These are phyloP conservation scores for Phellopilus nigrolimitatus DNA, from an alignment of 1,284 basidiomycete species.

Conservation along the genomic window DNA sequence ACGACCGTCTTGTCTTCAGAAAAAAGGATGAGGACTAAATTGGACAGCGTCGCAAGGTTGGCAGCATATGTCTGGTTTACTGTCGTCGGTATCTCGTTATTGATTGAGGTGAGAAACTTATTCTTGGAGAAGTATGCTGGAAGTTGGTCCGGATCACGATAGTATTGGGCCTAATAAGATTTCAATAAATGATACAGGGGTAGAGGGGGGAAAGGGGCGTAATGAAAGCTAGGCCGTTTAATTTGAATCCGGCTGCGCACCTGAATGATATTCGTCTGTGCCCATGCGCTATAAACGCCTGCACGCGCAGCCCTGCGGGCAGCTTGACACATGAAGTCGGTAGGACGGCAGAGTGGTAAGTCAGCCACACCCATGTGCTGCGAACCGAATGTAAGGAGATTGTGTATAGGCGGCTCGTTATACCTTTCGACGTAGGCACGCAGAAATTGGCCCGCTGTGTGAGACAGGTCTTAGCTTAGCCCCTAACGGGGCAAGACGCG, in stretches of 20 bases:
- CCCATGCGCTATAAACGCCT: constrained; percentile 81
- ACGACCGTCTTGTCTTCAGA: constrained; percentile 71
- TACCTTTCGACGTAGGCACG: constrained; percentile 86
- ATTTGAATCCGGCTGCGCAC: constrained; percentile 32
- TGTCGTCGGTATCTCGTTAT: constrained; percentile 57
- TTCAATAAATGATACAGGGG: neutral
- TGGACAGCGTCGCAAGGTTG: constrained; percentile 54
- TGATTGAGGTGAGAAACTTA: constrained; percentile 68
- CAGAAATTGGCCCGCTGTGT: constrained; percentile 76
- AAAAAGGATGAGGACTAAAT: constrained; percentile 65
- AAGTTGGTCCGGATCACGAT: constrained; percentile 77
- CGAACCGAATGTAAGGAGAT: constrained; percentile 86
- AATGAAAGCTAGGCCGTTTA: constrained; percentile 1
- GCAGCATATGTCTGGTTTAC: constrained; percentile 58
- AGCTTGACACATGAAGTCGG: constrained; percentile 73
- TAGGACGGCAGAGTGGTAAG: constrained; percentile 65
- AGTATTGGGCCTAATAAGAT: constrained; percentile 79
- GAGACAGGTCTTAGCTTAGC: constrained; percentile 22
- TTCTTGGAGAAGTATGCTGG: constrained; percentile 68
- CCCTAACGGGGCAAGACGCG: neutral
- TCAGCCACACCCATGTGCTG: constrained; percentile 86
- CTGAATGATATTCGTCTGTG: constrained; percentile 78
- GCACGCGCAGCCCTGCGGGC: constrained; percentile 68
- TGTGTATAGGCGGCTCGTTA: constrained; percentile 72
- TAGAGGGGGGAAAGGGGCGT: neutral